Percentiles rank a stretch among this genome's conserved stretches.
These are phyloP conservation scores for Graphium sp. DNA, from an alignment of 2,329 filamentous ascomycete genomes.

Conservation along the genomic window DNA sequence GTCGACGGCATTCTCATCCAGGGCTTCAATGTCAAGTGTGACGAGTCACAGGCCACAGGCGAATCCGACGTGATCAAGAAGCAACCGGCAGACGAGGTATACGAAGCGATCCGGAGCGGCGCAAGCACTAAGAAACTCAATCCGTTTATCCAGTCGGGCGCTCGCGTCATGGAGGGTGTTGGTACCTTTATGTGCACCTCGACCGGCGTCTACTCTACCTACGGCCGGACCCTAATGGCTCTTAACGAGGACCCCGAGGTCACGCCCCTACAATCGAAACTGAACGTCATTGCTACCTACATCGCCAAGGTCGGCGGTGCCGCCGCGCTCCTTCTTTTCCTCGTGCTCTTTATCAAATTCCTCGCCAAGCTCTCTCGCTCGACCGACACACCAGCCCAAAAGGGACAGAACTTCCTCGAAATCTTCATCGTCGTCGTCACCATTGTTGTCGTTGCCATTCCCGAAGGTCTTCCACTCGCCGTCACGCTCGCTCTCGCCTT, in stretches of 20 bases:
- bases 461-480: conserved; percentile 60
- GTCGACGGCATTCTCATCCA: conserved; percentile 59
- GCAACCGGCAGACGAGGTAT: conserved; percentile 49
- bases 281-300: conserved; percentile 59
- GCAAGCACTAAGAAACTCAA: conserved; percentile 57
- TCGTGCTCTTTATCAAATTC: conserved; percentile 77
- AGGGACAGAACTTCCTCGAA: conserved; percentile 62
- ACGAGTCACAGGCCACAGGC: conserved; percentile 65
- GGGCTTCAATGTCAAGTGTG: conserved; percentile 59
- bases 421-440: conserved; percentile 68
- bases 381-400: conserved; percentile 43
- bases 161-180: conserved; percentile 61
- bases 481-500: conserved; percentile 66
- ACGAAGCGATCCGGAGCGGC: conserved; percentile 48
- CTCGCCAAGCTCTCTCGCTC: conserved; percentile 44
- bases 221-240: conserved; percentile 60
- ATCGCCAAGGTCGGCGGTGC: conserved; percentile 64
- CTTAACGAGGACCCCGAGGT: conserved; percentile 59
- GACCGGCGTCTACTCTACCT: conserved; percentile 56
- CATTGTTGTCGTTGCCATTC: conserved; percentile 66
- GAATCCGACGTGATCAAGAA: conserved; percentile 65
- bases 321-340: conserved; percentile 64
- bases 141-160: conserved; percentile 72
- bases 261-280: conserved; percentile 60
- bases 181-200: conserved; percentile 61